Evolutionary conservation across 768 basidiomycete species (phyloP).

Genomic region (Pleurotus cornucopiae): DNA sequence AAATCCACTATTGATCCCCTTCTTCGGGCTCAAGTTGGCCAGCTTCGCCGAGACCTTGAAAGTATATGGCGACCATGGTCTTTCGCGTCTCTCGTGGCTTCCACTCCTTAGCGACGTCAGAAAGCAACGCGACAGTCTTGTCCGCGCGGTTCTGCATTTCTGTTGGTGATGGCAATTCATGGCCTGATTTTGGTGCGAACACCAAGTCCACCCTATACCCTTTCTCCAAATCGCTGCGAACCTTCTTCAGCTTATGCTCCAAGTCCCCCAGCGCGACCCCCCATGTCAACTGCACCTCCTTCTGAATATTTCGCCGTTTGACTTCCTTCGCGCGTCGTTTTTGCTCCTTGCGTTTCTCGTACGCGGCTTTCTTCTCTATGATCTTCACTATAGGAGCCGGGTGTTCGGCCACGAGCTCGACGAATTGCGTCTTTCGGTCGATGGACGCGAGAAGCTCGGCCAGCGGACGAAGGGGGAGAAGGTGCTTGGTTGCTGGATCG

Average conservation of each 20-base stretch:
- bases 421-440: constrained; percentile 34
- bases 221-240: constrained; percentile 51
- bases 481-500: constrained; percentile 39
- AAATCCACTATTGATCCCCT: no score
- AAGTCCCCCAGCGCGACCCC: constrained; percentile 53
- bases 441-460: constrained; percentile 38
- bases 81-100: constrained; percentile 36
- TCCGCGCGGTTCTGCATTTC: constrained; percentile 43
- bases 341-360: constrained; percentile 31
- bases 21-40: constrained; percentile 7
- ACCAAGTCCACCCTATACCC: constrained; percentile 55
- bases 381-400: constrained; percentile 62
- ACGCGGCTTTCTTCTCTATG: constrained; percentile 39
- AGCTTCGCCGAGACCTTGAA: constrained; percentile 32
- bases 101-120: constrained; percentile 52
- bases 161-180: constrained; percentile 24
- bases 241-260: constrained; percentile 61
- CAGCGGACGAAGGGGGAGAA: constrained; percentile 32
- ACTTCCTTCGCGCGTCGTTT: constrained; percentile 31
- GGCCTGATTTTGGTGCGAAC: constrained; percentile 45
- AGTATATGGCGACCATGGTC: constrained; percentile 34
- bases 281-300: constrained; percentile 77
- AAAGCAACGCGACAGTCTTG: constrained; percentile 35
- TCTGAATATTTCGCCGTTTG: constrained; percentile 30
- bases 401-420: constrained; percentile 49